Conservation (phyloP, 2,329 filamentous ascomycete species). For the Clarireedia sp. region DNA sequence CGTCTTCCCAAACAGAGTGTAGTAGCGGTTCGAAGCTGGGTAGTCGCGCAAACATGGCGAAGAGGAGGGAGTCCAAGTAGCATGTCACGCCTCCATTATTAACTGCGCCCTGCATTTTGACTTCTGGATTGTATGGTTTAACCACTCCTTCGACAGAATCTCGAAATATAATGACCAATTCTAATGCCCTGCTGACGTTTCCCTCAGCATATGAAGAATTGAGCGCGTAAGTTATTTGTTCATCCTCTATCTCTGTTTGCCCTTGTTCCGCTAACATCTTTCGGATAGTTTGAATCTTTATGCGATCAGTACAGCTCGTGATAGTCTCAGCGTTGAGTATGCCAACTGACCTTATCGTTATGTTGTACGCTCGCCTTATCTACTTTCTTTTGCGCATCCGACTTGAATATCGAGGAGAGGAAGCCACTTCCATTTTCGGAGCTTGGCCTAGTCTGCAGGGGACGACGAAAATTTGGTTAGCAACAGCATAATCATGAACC, state of each 20-base stretch:
- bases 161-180: constrained; percentile 70
- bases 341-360: constrained; percentile 31
- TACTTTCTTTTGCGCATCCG: constrained; percentile 43
- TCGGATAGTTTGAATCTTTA: constrained; percentile 44
- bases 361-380: constrained; percentile 41
- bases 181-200: constrained; percentile 65
- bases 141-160: constrained; percentile 76
- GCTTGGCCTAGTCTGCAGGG: constrained; percentile 41
- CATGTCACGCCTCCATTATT: constrained; percentile 88
- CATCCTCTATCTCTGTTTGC: constrained; percentile 47
- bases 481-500: constrained; percentile 15
- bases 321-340: neutral
- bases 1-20: constrained; percentile 63
- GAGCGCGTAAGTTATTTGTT: constrained; percentile 56
- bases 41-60: constrained; percentile 89
- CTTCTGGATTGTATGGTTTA: constrained; percentile 61
- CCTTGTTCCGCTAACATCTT: constrained; percentile 44
- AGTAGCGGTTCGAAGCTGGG: constrained; percentile 91
- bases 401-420: constrained; percentile 52
- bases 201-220: constrained; percentile 56
- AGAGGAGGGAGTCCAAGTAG: constrained; percentile 83
- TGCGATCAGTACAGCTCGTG: constrained; percentile 6
- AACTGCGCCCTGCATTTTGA: constrained; percentile 72
- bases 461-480: constrained; percentile 20
- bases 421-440: constrained; percentile 43